Conservation (phyloP, 331 rosid species). For the Pyrus hybrid region DNA sequence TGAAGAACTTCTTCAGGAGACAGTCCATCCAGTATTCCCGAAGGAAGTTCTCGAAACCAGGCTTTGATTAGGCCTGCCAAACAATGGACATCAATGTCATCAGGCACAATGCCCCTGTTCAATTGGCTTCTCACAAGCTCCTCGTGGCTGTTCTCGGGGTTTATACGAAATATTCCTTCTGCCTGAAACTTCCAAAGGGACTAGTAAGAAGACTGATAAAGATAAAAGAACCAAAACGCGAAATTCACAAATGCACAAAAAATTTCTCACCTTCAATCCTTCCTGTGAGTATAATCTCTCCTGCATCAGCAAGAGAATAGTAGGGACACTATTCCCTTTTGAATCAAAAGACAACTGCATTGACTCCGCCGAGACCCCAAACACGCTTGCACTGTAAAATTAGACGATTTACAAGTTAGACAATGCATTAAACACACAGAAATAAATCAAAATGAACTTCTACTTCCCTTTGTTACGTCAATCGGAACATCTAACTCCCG, state of each 20-base stretch:
- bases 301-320: slow-evolving; percentile 86
- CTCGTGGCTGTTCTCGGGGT: slow-evolving; percentile 84
- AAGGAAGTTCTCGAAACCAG: slow-evolving; percentile 98
- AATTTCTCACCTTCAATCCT: slow-evolving; percentile 61
- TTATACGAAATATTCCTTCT: slow-evolving; percentile 89
- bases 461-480: neutral
- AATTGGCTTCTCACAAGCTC: slow-evolving; percentile 75
- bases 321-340: slow-evolving; percentile 88
- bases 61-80: slow-evolving; percentile 88
- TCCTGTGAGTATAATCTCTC: slow-evolving; percentile 79
- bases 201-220: neutral
- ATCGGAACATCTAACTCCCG: neutral
- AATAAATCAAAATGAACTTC: neutral
- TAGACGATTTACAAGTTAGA: slow-evolving; percentile 11
- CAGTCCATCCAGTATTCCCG: slow-evolving; percentile 89
- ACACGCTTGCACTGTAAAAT: slow-evolving; percentile 70
- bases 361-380: slow-evolving; percentile 93
- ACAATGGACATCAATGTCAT: slow-evolving; percentile 86
- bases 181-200: slow-evolving; percentile 35
- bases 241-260: neutral
- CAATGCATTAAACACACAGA: neutral
- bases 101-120: slow-evolving; percentile 79
- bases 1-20: slow-evolving; percentile 91
- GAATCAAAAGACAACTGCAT: slow-evolving; percentile 90
- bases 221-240: neutral